phyloP scores from a whole-genome alignment of 192 early-diverging fungal species.

The Thoreauomyces humboldtii region DNA sequence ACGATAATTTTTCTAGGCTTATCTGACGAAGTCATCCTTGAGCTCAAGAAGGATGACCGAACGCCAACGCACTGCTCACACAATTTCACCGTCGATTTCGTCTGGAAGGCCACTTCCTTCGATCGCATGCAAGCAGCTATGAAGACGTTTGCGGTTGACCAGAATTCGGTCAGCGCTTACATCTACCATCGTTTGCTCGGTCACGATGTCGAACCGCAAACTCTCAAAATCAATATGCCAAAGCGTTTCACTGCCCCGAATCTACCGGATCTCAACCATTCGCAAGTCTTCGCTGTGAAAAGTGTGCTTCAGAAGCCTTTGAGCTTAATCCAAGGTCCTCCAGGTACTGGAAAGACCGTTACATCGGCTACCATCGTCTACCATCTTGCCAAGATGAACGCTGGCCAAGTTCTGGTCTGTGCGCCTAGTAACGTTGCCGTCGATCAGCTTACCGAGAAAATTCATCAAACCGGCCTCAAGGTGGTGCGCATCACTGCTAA shows the following conservation, averaged over 20 bases:
- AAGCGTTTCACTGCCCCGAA: conserved; percentile 90
- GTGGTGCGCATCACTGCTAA: conserved; percentile 94
- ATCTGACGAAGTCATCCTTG: conserved; percentile 94
- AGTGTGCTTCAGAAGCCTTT: conserved; percentile 89
- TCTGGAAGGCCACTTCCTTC: conserved; percentile 97
- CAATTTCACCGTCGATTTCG: conserved; percentile 95
- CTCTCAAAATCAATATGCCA: conserved; percentile 70
- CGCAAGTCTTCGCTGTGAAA: conserved; percentile 94
- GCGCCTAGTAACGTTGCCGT: conserved; percentile 99
- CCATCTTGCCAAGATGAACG: conserved; percentile 87
- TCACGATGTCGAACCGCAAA: conserved; percentile 89
- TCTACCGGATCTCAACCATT: conserved; percentile 94
- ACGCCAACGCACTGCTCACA: conserved; percentile 78
- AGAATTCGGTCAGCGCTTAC: conserved; percentile 89
- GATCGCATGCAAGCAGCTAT: conserved; percentile 95
- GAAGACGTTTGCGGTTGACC: conserved; percentile 95
- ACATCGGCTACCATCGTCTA: conserved; percentile 97
- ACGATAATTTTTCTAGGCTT: conserved; percentile 58
- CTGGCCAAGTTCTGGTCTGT: conserved; percentile 89
- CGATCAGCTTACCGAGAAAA: conserved; percentile 96
- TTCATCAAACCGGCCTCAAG: conserved; percentile 90
- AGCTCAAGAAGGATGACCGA: conserved; percentile 68
- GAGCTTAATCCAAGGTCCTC: conserved; percentile 91
- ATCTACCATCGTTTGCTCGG: conserved; percentile 93
- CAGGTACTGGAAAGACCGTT: conserved; percentile 98